Base-by-base conservation (phyloP, 2,329 filamentous ascomycete species). In the Bipolaris bicolor region DNA sequence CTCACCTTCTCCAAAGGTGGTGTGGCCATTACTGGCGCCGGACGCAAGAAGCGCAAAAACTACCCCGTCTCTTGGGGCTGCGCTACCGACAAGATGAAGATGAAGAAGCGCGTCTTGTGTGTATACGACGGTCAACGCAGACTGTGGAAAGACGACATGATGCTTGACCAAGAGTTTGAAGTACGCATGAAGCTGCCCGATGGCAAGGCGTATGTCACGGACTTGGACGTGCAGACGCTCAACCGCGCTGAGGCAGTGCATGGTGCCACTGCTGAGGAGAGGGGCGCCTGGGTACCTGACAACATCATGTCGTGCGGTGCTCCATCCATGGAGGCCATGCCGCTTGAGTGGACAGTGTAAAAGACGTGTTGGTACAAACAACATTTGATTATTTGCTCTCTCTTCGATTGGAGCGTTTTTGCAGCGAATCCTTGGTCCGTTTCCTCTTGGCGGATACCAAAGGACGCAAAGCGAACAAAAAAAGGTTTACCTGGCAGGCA, bases 111-210 rank as follows among this genome's bases (percentile, higher is more conserved):
- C 26, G 92, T 97, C 53, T 83, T 98, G 70, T 92, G 92, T 63
- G 91, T 96, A 18, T 99, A 96, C 70, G 92, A 98, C 72, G 95
- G 95, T 0, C 84, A 84, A 15, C 88, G 93, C 51, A 88, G 94
- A 40, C 84, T 99, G 48, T 95, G 91, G 85, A 98, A 98, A 81
- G 95, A 99, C 74, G 95, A 99, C 79, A 95, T 98, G 92, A 96
- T 97, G 92, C 88, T 99, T 48, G 92, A 93, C 67, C 92, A 90
- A 15, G 92, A 97, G 68, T 93, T 95, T 71, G 95, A 99, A 79
- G 92, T 98, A 36, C 91, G 94, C 71, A 83, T 97, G 76, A 88
- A 88, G 76, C 83, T 97, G 59, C 71, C 72, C 1, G 74, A 73
- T 16, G 85, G 85, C 22, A 89, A 91, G 71, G 86, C 86, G 71